Evolutionary conservation across 495 filamentous ascomycete genomes (phyloP), one percentile per base, ranked within the genome.

Genomic region (Melanomma pulvis-pyrius): DNA sequence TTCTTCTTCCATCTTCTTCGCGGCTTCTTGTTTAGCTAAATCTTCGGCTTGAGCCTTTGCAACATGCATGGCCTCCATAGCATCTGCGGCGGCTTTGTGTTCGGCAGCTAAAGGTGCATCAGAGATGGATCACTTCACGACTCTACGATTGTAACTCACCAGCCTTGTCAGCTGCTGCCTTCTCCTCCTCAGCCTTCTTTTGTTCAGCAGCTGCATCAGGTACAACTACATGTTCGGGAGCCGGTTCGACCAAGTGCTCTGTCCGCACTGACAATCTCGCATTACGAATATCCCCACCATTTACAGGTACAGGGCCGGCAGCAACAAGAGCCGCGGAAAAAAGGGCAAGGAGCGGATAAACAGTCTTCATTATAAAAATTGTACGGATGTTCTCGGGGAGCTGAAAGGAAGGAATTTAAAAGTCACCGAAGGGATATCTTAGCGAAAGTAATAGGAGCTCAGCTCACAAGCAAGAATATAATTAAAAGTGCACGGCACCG

Each of bases 121-220:
- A 50, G 48, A 24, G 25, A 24, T 9, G 5, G 48, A 25, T 25
- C 6, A 19, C 2, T 24, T 19, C 2, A 50, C 11, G 19, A 24
- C 4, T n/a, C 39, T 9, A 50, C 11, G 11, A 11, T 9, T 7
- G 2, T 6, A 25, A 50, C 48, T 25, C 25, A 50, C 48, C 48
- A 50, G 48, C 48, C 25, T 50, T 50, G 48, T 50, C 48, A 3
- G 25, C 48, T 4, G 48, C 48, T 11, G 48, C 48, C 48, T 50
- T 50, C n/a, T 50, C 48, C 48, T 50, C 48, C 21, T 50, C 48
- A n/a, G 48, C 48, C 15, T 50, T 50, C 48, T 50, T 50, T 15
- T 50, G 48, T 17, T 50, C 48, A 13, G 48, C 48, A 24, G 48
- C 48, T 26, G 25, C 48, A 50, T 50, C 48, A 2, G 48, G 25